Conservation (phyloP, 225 moss, liverwort and hornwort species). For the Physcomitrium patens region DNA sequence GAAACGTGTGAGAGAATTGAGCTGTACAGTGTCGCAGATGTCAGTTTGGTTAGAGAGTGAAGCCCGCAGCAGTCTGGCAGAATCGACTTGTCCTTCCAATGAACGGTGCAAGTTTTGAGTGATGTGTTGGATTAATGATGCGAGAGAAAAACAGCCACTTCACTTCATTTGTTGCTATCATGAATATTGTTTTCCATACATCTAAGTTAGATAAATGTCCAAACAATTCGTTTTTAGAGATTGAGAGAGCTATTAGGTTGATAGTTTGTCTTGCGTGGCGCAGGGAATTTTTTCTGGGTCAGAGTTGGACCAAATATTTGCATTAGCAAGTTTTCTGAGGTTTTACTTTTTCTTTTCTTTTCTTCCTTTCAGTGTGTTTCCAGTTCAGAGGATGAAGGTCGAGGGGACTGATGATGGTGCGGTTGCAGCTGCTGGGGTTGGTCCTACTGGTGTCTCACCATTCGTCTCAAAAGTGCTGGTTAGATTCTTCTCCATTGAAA, state of each 20-base stretch:
- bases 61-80: neutral
- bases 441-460: constrained; percentile 39
- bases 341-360: neutral
- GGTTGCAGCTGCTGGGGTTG: constrained; percentile 27
- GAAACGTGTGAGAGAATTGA: no score
- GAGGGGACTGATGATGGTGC: constrained; percentile 40
- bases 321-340: constrained; percentile 11
- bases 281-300: neutral
- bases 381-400: constrained; percentile 33
- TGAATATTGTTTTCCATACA: no score
- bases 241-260: neutral
- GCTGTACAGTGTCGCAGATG: no score
- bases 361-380: neutral
- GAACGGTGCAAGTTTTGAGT: neutral
- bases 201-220: no score
- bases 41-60: neutral
- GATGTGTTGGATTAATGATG: neutral
- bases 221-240: neutral
- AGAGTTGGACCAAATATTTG: neutral
- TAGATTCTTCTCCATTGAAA: neutral
- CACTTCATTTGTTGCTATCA: neutral
- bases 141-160: neutral
- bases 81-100: neutral
- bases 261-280: neutral
- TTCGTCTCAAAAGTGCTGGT: constrained; percentile 62